These are phyloP conservation scores for Curvularia sp. DNA, from an alignment of 2,329 filamentous ascomycete genomes.

Conservation along the genomic window DNA sequence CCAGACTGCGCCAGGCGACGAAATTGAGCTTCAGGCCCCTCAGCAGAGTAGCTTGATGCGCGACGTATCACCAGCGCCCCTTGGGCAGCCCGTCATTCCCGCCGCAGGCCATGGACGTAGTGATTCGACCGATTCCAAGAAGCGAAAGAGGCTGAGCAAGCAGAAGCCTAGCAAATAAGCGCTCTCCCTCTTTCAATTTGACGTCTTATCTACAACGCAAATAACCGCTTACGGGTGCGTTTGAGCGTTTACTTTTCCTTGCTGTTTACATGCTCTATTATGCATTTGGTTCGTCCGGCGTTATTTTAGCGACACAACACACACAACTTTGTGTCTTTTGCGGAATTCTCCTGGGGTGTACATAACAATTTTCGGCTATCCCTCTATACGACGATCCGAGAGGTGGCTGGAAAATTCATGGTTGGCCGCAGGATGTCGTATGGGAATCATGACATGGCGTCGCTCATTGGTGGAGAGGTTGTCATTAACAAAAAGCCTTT, in stretches of 20 bases:
- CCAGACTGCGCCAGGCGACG: constrained; percentile 43
- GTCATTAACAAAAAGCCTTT: constrained; percentile 2
- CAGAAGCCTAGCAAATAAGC: constrained; percentile 38
- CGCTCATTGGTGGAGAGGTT: constrained; percentile 10
- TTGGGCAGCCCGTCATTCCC: constrained; percentile 22
- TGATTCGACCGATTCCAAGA: constrained; percentile 46
- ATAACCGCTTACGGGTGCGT: not conserved
- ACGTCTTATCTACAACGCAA: constrained; percentile 14
- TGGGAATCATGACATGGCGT: constrained; percentile 28
- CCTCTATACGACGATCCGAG: constrained; percentile 9
- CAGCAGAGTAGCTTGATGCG: constrained; percentile 46
- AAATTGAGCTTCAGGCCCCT: constrained; percentile 49
- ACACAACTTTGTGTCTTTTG: constrained; percentile 6
- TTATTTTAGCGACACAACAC: constrained; percentile 12
- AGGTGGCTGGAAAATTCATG: constrained; percentile 6
- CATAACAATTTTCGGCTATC: constrained; percentile 13
- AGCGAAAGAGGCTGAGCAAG: constrained; percentile 49
- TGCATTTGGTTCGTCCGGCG: constrained; percentile 11
- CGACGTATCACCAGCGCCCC: constrained; percentile 44
- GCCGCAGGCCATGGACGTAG: constrained; percentile 37
- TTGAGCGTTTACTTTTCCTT: constrained; percentile 4
- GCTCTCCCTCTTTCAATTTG: not conserved
- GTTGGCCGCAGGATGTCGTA: constrained; percentile 6
- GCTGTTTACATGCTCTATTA: constrained; percentile 1
- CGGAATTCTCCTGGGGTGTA: constrained; percentile 22